Evolutionary conservation across 371 early-diverging fungal genomes (phyloP), one percentile per base, ranked within the genome.

Genomic region (Mucor velutinosus): DNA sequence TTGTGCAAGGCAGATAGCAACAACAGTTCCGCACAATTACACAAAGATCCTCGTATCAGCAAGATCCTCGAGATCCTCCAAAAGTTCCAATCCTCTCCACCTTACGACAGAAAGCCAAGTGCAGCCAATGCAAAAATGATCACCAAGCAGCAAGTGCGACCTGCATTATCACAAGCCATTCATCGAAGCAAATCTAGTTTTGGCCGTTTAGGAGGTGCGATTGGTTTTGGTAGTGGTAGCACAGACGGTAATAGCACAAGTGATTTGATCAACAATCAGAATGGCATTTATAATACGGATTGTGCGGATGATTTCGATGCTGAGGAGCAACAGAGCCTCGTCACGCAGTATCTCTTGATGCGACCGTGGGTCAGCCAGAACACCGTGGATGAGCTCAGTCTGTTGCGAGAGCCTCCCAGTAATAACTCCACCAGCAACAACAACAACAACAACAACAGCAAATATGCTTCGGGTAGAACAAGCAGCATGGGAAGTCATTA

Each of bases 321-420:
- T 1, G 73, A 71, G 7, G 79, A 83, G 43, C 84, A 84, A 30
- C 84, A 86, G 32, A 72, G 55, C 15, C 60, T 88, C 43, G 85
- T 90, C 35, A 84, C 87, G 8, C 94, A 93, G 57, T 92, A 92
- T 74, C 76, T 93, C 3, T 64, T 84, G 69, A 84, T 79, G 81
- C 76, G 85, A 3, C 71, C 82, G 7, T 84, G 85, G 85, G 85
- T 89, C 0, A 81, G 85, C 27, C 91, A 93, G 70, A 86, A 87
- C 33, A 92, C 90, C 37, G 86, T 92, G 14, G 94, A 93, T 70
- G 92, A 92, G 65, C 64, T 93, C 43, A 90, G 90, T 58, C 70
- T 81, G 11, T 62, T 83, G 23, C 85, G 93, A 2, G 93, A 93
- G 66, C 93, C 91, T 19, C 53, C 60, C 10, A 23, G 21, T 4